Evolutionary conservation across 148 eudicot genomes (phyloP).

Genomic region (Rhododendron vialii): DNA sequence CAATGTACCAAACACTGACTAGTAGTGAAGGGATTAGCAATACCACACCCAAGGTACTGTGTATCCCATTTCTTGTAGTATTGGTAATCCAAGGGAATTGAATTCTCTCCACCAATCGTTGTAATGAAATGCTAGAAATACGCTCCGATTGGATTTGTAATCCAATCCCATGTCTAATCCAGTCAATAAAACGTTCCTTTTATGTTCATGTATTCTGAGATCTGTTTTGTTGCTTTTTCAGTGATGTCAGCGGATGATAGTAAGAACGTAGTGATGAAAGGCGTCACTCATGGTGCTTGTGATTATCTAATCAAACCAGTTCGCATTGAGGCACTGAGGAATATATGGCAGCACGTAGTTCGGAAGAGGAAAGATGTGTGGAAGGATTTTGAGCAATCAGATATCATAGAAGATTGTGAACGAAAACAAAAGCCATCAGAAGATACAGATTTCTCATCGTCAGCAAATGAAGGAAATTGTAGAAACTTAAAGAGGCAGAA

Average conservation of each 20-base stretch:
- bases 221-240: constrained; percentile 10
- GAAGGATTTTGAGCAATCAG: constrained; percentile 43
- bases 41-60: neutral
- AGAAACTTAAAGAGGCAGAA: constrained; percentile 59
- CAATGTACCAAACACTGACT: neutral
- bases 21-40: neutral
- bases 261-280: constrained; percentile 77
- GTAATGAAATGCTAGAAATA: neutral
- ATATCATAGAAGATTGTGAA: constrained; percentile 40
- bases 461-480: constrained; percentile 70
- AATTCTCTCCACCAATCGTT: neutral
- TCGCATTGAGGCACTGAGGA: constrained; percentile 75
- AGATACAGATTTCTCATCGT: constrained; percentile 57
- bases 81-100: neutral
- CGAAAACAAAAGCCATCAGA: constrained; percentile 35
- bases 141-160: neutral
- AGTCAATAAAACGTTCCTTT: neutral
- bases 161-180: neutral
- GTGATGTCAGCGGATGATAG: constrained; percentile 92
- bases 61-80: neutral
- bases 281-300: constrained; percentile 84
- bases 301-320: constrained; percentile 85
- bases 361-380: constrained; percentile 56
- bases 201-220: neutral
- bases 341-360: constrained; percentile 91